phyloP scores from a whole-genome alignment of 2,329 filamentous ascomycete genomes.

The Cytospora piceicola region DNA sequence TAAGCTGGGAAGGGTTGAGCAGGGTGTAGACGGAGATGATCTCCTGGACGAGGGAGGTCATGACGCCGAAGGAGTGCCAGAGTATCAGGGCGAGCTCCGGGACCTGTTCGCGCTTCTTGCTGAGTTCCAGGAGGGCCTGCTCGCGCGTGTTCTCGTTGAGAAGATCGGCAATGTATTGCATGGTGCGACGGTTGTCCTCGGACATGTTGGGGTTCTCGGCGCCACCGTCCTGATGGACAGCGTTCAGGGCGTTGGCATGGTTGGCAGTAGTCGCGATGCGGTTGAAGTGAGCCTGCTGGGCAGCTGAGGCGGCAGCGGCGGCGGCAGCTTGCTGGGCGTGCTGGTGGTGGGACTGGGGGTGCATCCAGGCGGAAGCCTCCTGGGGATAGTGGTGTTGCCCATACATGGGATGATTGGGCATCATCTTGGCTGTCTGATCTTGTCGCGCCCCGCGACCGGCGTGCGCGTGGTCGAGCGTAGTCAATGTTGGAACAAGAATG shows the following conservation, averaged over 20 bases:
- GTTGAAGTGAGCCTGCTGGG: slow-evolving; percentile 69
- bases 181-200: slow-evolving; percentile 91
- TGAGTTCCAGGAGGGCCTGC: slow-evolving; percentile 89
- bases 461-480: slow-evolving; percentile 12
- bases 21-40: slow-evolving; percentile 99
- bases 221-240: slow-evolving; percentile 57
- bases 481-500: not conserved
- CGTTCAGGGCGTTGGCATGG: slow-evolving; percentile 50
- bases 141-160: slow-evolving; percentile 87
- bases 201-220: slow-evolving; percentile 68
- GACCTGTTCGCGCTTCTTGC: slow-evolving; percentile 98
- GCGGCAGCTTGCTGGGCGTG: slow-evolving; percentile 57
- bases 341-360: slow-evolving; percentile 64
- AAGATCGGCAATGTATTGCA: slow-evolving; percentile 89
- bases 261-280: slow-evolving; percentile 71
- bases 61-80: slow-evolving; percentile 98
- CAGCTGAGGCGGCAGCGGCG: slow-evolving; percentile 56
- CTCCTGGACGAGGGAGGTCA: slow-evolving; percentile 96
- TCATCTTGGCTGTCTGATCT: slow-evolving; percentile 51
- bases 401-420: slow-evolving; percentile 67
- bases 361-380: slow-evolving; percentile 68
- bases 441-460: slow-evolving; percentile 26
- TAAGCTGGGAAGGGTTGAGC: slow-evolving; percentile 94
- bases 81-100: slow-evolving; percentile 93
- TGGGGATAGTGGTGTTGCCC: slow-evolving; percentile 70